Conservation (phyloP, 2,329 filamentous ascomycete genomes). For the Claviceps sp. region DNA sequence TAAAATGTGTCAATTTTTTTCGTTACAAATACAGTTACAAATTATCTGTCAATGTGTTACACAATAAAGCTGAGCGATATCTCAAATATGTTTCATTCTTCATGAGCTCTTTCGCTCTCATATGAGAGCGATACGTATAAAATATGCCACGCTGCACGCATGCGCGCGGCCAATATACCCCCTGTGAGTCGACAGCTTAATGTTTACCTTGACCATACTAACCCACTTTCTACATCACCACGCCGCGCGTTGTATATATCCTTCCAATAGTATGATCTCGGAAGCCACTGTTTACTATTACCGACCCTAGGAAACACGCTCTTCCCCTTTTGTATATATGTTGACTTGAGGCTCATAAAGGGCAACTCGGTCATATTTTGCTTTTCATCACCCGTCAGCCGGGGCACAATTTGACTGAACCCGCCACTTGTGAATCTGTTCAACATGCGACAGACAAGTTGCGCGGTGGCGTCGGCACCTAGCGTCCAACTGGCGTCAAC, state of each 20-base stretch:
- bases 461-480: slow-evolving; percentile 28
- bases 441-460: slow-evolving; percentile 4
- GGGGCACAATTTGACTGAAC: neutral
- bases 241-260: slow-evolving; percentile 4
- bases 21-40: too few relatives aligned
- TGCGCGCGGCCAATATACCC: neutral
- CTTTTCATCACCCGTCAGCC: slow-evolving; percentile 1
- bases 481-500: slow-evolving; percentile 53
- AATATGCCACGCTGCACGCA: too few relatives aligned
- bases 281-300: slow-evolving; percentile 1
- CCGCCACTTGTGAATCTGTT: neutral
- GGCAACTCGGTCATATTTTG: slow-evolving; percentile 1
- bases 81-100: too few relatives aligned
- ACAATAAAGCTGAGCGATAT: too few relatives aligned
- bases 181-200: neutral
- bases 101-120: too few relatives aligned
- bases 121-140: too few relatives aligned
- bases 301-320: slow-evolving; percentile 1
- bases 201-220: slow-evolving; percentile 2
- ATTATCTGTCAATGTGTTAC: too few relatives aligned
- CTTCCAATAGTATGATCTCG: slow-evolving; percentile 6
- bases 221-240: neutral
- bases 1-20: too few relatives aligned
- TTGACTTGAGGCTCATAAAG: slow-evolving; percentile 5
- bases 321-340: slow-evolving; percentile 1